phyloP scores from a whole-genome alignment of 1,284 basidiomycete genomes.

The Stereum hirsutum region DNA sequence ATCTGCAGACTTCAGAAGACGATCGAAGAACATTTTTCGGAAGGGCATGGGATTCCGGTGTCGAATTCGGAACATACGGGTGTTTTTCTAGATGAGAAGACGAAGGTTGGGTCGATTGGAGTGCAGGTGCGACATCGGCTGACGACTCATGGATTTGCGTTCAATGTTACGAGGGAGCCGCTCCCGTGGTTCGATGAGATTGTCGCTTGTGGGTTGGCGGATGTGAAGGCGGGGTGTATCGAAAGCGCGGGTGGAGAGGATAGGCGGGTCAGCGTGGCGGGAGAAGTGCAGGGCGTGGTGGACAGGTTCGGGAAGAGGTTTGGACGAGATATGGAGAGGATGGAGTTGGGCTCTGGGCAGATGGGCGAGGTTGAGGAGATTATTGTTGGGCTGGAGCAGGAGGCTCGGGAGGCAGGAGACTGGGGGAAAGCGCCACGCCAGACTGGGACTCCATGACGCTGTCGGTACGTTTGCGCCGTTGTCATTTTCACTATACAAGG shows the following conservation, averaged over 20 bases:
- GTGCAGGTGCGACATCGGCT: conserved; percentile 94
- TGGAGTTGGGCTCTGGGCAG: conserved; percentile 31
- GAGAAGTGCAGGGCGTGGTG: conserved; percentile 45
- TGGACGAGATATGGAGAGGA: conserved; percentile 41
- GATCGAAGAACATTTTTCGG: conserved; percentile 48
- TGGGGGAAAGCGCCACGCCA: background rate
- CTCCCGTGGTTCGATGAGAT: conserved; percentile 80
- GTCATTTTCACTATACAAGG: no score
- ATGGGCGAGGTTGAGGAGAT: conserved; percentile 44
- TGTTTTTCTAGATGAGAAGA: conserved; percentile 56
- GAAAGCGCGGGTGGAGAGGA: conserved; percentile 30
- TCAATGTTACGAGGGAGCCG: conserved; percentile 84
- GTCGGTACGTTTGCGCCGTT: no score
- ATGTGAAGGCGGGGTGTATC: conserved; percentile 71
- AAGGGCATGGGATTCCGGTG: conserved; percentile 44
- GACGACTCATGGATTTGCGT: conserved; percentile 90
- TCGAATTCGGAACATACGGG: conserved; percentile 65
- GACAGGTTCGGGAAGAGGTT: conserved; percentile 42
- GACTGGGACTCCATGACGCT: no score
- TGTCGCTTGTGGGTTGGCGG: conserved; percentile 88
- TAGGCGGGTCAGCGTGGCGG: conserved; percentile 34
- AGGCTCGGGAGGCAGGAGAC: conserved; percentile 9
- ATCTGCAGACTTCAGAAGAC: conserved; percentile 62
- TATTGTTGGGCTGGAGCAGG: conserved; percentile 26
- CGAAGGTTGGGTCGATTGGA: conserved; percentile 91